These are phyloP conservation scores for Smallanthus sonchifolius DNA, from an alignment of 129 eudicot species.

Conservation along the genomic window DNA sequence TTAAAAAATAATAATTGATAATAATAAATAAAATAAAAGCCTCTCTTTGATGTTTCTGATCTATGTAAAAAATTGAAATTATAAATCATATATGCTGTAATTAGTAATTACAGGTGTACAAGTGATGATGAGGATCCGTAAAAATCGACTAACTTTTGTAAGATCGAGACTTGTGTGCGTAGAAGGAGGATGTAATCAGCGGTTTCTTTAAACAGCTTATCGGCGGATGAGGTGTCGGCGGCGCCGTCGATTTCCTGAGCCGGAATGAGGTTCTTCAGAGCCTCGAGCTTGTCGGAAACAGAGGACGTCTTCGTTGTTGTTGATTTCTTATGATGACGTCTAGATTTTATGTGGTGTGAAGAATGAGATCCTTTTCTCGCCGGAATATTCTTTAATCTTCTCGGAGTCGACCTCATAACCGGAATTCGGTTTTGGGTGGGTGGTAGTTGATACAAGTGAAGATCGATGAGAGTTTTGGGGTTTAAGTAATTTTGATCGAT, in stretches of 20 bases:
- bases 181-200: slow-evolving; percentile 69
- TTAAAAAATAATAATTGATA: too few relatives aligned
- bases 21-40: too few relatives aligned
- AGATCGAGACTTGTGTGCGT: slow-evolving; percentile 52
- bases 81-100: slow-evolving; percentile 17
- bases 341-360: slow-evolving; percentile 22
- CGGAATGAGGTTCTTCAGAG: slow-evolving; percentile 67
- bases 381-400: slow-evolving; percentile 23
- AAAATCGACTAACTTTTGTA: slow-evolving; percentile 52
- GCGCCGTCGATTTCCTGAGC: slow-evolving; percentile 25
- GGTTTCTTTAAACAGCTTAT: slow-evolving; percentile 60
- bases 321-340: slow-evolving; percentile 7
- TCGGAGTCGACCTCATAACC: slow-evolving; percentile 60
- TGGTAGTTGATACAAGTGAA: neutral
- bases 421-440: slow-evolving; percentile 14
- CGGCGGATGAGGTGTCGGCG: slow-evolving; percentile 36
- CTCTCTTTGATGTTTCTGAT: slow-evolving; percentile 23
- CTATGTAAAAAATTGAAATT: slow-evolving; percentile 2
- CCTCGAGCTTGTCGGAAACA: slow-evolving; percentile 68
- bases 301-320: slow-evolving; percentile 24
- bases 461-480: slow-evolving; percentile 31
- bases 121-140: slow-evolving; percentile 32
- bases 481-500: slow-evolving; percentile 40
- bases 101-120: slow-evolving; percentile 25
- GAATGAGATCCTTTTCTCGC: slow-evolving; percentile 28